Evolutionary conservation across 176 grass and related monocot genomes (phyloP), one percentile per base, ranked within the genome.

Genomic region (Eremochloa ophiuroides): DNA sequence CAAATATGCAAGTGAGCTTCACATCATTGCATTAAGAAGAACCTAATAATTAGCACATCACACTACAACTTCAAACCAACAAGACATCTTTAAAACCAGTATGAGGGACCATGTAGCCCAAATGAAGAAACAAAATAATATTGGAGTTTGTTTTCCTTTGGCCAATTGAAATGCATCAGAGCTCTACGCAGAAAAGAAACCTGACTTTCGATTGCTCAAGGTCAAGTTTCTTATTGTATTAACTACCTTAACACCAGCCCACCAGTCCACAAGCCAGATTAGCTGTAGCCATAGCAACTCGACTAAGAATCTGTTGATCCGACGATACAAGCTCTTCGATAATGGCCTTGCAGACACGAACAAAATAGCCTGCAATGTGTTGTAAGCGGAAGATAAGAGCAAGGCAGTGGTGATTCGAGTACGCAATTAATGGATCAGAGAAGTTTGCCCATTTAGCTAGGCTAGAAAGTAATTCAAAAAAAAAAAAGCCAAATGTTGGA

Each of bases 241-340:
- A 15, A 62, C 41, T 78, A 78, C 76, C 76, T 79, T 66, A 48
- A 79, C 62, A 79, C 62, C 41, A 25, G 76, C 76, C 62, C 76
- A 79, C 76, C 76, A 79, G 29, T 79, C 76, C 29, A 78, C 60
- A 25, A 79, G 20, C 62, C 62, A 79, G 22, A 79, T 25, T 7
- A 98, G 81, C 79, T 98, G 88, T 66, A 98, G 80, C 95, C 95
- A 98, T 33, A 98, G 46, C 27, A 98, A 76, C 83, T 98, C 92
- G 15, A 80, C 83, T 71, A 92, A 62, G 33, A 92, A 83, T 35
- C 76, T 84, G 88, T 91, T 98, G 69, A 88, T 94, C 62, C 73
- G 71, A 74, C 85, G 86, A 74, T 94, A 94, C 3, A 91, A 38
- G 59, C 51, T 92, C 76, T 91, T 92, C 4, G 88, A 93, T 6